Conservation (phyloP, 2,329 filamentous ascomycete genomes). For the Pseudogymnoascus sp. region DNA sequence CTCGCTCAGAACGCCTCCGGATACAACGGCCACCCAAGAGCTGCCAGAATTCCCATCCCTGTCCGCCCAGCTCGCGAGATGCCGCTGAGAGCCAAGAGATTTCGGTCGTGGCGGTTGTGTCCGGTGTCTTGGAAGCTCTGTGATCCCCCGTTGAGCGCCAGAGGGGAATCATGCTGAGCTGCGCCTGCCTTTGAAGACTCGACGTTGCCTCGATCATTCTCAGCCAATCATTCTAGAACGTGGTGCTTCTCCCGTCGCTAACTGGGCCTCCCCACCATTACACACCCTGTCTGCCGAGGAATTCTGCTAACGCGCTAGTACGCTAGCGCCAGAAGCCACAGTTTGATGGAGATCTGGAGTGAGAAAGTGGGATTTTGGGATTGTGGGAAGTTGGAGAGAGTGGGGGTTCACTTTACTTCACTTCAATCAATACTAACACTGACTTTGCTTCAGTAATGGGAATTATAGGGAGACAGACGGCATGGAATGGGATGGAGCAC, state of each 20-base stretch:
- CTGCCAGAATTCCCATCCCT: not conserved
- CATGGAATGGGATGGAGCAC: not conserved
- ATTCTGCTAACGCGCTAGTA: not conserved
- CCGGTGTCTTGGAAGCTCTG: not conserved
- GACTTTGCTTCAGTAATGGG: too few species aligned
- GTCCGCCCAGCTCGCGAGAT: not conserved
- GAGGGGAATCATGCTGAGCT: not conserved
- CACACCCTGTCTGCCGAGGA: not conserved
- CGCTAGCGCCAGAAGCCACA: not conserved
- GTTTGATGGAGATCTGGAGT: not conserved
- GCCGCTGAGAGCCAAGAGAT: not conserved
- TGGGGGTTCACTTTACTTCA: not conserved
- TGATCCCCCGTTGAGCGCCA: not conserved
- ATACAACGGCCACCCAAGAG: not conserved
- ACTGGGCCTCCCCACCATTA: not conserved
- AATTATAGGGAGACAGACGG: not conserved
- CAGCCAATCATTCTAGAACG: constrained; percentile 2
- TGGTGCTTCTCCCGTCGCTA: not conserved
- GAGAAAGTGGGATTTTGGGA: not conserved
- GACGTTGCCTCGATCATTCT: not conserved
- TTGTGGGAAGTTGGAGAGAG: not conserved
- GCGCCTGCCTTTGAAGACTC: not conserved
- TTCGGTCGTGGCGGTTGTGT: not conserved
- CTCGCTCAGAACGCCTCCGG: not conserved
- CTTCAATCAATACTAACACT: not conserved